A percentile compares a stretch with the other conserved stretches of the same genome.
Conservation (phyloP, 148 eudicot genomes). For the Rhododendron vialii region DNA sequence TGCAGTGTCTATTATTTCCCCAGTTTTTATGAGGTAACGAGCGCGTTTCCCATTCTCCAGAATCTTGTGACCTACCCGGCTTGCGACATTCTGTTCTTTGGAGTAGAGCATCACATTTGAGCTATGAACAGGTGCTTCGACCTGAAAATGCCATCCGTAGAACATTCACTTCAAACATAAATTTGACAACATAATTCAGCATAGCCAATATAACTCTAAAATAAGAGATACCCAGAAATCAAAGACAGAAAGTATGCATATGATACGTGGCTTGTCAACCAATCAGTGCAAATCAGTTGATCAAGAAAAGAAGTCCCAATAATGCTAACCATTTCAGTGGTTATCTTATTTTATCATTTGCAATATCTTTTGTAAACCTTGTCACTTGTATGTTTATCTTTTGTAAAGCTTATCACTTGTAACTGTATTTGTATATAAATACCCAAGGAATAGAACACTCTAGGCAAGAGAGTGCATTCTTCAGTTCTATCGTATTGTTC, state of each 20-base stretch:
- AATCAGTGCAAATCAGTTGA: no score
- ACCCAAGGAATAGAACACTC: no score
- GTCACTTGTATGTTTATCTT: no score
- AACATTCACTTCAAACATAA: background rate
- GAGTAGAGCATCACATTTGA: slow-evolving; percentile 97
- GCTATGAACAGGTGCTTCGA: slow-evolving; percentile 92
- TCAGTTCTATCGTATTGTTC: no score
- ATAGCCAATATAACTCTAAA: background rate
- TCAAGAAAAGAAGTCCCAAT: no score
- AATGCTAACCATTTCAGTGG: no score
- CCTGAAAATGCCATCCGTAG: slow-evolving; percentile 30
- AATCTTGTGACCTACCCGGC: slow-evolving; percentile 87
- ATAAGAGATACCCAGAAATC: background rate
- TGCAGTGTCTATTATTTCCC: slow-evolving; percentile 83
- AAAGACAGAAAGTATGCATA: background rate
- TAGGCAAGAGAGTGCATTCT: no score
- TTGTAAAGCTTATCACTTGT: no score
- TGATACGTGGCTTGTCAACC: background rate
- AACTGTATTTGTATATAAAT: no score
- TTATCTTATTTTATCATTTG: no score
- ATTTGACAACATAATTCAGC: background rate
- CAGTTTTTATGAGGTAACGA: slow-evolving; percentile 93
- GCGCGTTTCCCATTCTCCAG: slow-evolving; percentile 82
- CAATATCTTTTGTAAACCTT: no score
- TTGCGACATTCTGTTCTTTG: slow-evolving; percentile 68